phyloP scores from a whole-genome alignment of 352 stramenopile genomes.

The Aphanomyces euteiches region DNA sequence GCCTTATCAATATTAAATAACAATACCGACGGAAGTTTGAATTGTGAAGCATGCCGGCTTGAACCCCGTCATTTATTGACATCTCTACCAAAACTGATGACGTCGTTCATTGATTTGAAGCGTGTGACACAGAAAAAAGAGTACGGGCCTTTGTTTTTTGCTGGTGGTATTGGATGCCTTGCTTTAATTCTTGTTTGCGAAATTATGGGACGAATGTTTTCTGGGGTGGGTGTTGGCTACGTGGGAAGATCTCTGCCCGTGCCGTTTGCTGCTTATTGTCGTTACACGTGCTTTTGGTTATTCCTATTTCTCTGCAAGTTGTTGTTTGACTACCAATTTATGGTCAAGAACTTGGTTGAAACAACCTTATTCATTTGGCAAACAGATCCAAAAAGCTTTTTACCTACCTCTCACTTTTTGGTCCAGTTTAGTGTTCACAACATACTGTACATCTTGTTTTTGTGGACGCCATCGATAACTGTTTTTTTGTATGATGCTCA shows the following conservation, averaged over 20 bases:
- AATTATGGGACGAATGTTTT: conserved; percentile 30
- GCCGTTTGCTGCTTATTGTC: conserved; percentile 31
- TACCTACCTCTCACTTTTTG: conserved; percentile 32
- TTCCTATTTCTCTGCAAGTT: conserved; percentile 33
- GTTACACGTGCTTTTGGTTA: conserved; percentile 36
- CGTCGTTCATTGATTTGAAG: conserved; percentile 27
- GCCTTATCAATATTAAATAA: conserved; percentile 52
- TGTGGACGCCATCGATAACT: conserved; percentile 33
- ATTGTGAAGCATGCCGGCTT: conserved; percentile 73
- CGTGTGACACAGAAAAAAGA: conserved; percentile 20
- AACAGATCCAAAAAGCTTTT: conserved; percentile 5
- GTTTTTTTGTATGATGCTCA: conserved; percentile 37
- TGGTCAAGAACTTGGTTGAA: conserved; percentile 35
- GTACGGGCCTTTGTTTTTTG: conserved; percentile 24
- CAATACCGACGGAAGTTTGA: conserved; percentile 47
- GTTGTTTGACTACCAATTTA: conserved; percentile 35
- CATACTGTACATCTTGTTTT: conserved; percentile 34
- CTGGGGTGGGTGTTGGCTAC: conserved; percentile 33
- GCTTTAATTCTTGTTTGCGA: conserved; percentile 32
- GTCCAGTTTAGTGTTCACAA: conserved; percentile 32
- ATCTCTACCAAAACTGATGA: conserved; percentile 9
- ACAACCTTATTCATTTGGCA: conserved; percentile 35
- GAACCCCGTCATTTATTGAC: conserved; percentile 44
- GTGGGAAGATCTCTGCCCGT: conserved; percentile 32
- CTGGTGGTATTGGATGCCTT: conserved; percentile 25